These are phyloP conservation scores for Colletotrichum paranaense DNA, from an alignment of 2,329 filamentous ascomycete species.

Conservation along the genomic window DNA sequence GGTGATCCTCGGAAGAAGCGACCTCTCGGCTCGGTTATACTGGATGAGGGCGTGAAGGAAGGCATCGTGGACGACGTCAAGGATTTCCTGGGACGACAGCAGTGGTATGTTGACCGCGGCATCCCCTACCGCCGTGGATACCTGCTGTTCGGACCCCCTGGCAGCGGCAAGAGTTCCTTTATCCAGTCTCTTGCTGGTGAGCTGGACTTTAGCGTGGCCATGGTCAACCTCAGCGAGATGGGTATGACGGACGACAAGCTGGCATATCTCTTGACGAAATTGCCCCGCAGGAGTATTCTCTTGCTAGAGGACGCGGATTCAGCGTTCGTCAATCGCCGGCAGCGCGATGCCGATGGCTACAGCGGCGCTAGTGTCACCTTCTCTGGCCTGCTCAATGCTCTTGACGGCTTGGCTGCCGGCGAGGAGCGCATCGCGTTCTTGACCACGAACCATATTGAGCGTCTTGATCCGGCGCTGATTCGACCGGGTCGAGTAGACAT, in stretches of 20 bases:
- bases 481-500: constrained; percentile 94
- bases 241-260: constrained; percentile 91
- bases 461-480: constrained; percentile 88
- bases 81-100: constrained; percentile 81
- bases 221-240: constrained; percentile 89
- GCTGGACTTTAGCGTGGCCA: constrained; percentile 90
- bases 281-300: constrained; percentile 84
- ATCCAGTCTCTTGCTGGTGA: constrained; percentile 96
- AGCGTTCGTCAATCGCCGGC: constrained; percentile 84
- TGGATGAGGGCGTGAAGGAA: constrained; percentile 87
- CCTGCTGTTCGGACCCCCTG: constrained; percentile 87
- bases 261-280: constrained; percentile 85
- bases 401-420: constrained; percentile 93
- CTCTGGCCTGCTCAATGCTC: constrained; percentile 85
- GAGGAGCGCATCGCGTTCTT: constrained; percentile 95
- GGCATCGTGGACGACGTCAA: constrained; percentile 82
- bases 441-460: constrained; percentile 93
- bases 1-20: constrained; percentile 88
- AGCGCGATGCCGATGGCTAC: constrained; percentile 85
- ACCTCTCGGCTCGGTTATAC: constrained; percentile 86
- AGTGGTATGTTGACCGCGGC: constrained; percentile 94
- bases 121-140: constrained; percentile 94
- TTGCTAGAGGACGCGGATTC: constrained; percentile 92
- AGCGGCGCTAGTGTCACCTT: constrained; percentile 91
- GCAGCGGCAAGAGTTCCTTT: constrained; percentile 94